These are phyloP conservation scores for Sordaria brevicollis DNA, from an alignment of 495 filamentous ascomycete genomes.

Conservation along the genomic window DNA sequence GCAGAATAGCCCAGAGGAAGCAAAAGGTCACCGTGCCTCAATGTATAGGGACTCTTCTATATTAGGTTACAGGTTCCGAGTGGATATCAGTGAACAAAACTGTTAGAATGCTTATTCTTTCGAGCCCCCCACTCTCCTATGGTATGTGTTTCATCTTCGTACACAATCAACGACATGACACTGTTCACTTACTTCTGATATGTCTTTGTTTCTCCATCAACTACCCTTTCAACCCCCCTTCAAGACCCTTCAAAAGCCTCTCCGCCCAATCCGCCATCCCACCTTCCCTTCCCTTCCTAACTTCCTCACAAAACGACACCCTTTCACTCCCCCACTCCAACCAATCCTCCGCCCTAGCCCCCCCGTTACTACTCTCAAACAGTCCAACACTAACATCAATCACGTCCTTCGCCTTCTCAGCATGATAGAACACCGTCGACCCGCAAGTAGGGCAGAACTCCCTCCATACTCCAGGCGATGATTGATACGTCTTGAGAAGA, in stretches of 20 bases:
- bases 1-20: no score
- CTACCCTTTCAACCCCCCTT: slow-evolving; percentile 12
- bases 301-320: slow-evolving; percentile 56
- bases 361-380: slow-evolving; percentile 34
- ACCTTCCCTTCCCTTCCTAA: slow-evolving; percentile 28
- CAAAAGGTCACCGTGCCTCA: no score
- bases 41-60: no score
- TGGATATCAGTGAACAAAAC: no score
- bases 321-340: slow-evolving; percentile 48
- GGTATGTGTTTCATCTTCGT: no score
- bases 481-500: slow-evolving; percentile 39
- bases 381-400: slow-evolving; percentile 58
- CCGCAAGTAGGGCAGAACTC: slow-evolving; percentile 57
- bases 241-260: slow-evolving; percentile 22
- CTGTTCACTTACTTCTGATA: neutral
- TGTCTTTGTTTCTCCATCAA: no score
- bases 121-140: no score
- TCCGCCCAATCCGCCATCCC: slow-evolving; percentile 23
- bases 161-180: no score
- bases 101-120: no score
- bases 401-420: slow-evolving; percentile 42
- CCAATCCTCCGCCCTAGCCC: slow-evolving; percentile 48
- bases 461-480: slow-evolving; percentile 43
- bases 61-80: no score
- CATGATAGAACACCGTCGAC: slow-evolving; percentile 59